phyloP scores from a whole-genome alignment of 306 rosid genomes.

The Rosa multiflora region DNA sequence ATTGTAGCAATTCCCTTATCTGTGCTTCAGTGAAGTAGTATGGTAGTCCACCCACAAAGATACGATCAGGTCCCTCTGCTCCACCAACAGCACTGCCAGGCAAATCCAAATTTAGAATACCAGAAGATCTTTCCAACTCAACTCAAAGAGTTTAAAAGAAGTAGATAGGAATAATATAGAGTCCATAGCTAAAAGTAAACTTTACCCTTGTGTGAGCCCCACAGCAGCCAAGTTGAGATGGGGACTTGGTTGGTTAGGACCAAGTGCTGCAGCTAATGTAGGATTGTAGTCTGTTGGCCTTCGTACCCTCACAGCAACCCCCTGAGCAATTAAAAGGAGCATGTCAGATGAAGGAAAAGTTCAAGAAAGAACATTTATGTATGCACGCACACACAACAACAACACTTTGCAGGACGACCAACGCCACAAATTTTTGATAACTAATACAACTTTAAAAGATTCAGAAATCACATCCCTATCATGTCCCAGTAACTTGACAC shows the following conservation, averaged over 20 bases:
- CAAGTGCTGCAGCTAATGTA: slow-evolving; percentile 71
- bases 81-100: slow-evolving; percentile 55
- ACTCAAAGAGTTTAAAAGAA: neutral
- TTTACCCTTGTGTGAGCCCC: slow-evolving; percentile 65
- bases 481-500: slow-evolving; percentile 2
- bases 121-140: slow-evolving; percentile 16
- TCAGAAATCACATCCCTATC: neutral
- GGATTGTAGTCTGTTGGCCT: slow-evolving; percentile 89
- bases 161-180: neutral
- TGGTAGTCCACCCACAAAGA: slow-evolving; percentile 84
- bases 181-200: slow-evolving; percentile 9
- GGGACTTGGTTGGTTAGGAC: slow-evolving; percentile 82
- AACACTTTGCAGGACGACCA: neutral
- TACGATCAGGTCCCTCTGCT: slow-evolving; percentile 78
- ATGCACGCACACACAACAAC: neutral
- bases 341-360: neutral
- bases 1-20: slow-evolving; percentile 65
- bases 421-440: neutral
- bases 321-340: slow-evolving; percentile 45
- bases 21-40: slow-evolving; percentile 77
- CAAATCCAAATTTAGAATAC: slow-evolving; percentile 31
- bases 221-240: slow-evolving; percentile 71
- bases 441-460: neutral
- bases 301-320: slow-evolving; percentile 80
- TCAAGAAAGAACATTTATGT: neutral